These are phyloP conservation scores for Apophysomyces variabilis DNA, from an alignment of 371 early-diverging fungal genomes.

Conservation along the genomic window DNA sequence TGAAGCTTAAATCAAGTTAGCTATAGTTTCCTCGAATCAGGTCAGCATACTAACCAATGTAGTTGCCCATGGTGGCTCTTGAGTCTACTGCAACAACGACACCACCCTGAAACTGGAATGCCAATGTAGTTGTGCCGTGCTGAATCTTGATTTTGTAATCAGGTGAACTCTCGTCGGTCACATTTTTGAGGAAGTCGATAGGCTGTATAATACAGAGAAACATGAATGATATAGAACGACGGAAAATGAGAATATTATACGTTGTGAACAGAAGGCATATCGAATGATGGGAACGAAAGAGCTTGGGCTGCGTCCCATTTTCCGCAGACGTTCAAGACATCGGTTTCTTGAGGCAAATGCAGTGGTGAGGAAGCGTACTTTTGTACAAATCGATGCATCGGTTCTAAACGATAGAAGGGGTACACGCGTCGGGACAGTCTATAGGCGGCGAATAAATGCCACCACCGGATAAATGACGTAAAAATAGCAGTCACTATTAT, in stretches of 20 bases:
- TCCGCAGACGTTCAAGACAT: slow-evolving; percentile 39
- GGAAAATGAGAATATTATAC: slow-evolving; percentile 45
- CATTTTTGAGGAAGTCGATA: slow-evolving; percentile 63
- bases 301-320: slow-evolving; percentile 68
- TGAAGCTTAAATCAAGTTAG: slow-evolving; percentile 69
- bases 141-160: slow-evolving; percentile 82
- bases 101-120: slow-evolving; percentile 98
- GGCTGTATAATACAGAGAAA: slow-evolving; percentile 47
- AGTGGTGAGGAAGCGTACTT: slow-evolving; percentile 56
- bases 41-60: slow-evolving; percentile 76
- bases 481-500: no score
- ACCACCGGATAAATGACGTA: no score
- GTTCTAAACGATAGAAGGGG: slow-evolving; percentile 2
- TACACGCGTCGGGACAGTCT: no score
- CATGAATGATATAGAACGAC: slow-evolving; percentile 1
- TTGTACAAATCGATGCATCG: slow-evolving; percentile 64
- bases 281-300: slow-evolving; percentile 75
- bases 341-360: slow-evolving; percentile 39
- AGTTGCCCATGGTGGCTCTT: slow-evolving; percentile 97
- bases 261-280: slow-evolving; percentile 73
- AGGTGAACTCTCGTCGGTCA: slow-evolving; percentile 63
- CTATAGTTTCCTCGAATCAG: background rate
- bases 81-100: slow-evolving; percentile 99
- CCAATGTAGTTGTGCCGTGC: slow-evolving; percentile 99
- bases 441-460: no score